Percentiles rank a stretch among this genome's conserved stretches.
phyloP scores from a whole-genome alignment of 768 basidiomycete species.

The Russula emetica region DNA sequence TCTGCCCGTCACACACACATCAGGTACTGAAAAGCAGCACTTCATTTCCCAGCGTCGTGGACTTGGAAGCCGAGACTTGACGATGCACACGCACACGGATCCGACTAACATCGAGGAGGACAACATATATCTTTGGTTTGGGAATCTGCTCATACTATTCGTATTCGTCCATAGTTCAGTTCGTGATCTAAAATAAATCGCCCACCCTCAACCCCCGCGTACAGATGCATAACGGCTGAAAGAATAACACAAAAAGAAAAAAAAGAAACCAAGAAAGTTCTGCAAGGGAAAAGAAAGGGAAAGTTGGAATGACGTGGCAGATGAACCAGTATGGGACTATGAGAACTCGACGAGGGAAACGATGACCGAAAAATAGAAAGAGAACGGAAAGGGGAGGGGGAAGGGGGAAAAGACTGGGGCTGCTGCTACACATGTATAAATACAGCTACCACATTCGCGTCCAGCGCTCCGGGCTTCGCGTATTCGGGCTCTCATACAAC shows the following conservation, averaged over 20 bases:
- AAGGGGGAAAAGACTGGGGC: not conserved
- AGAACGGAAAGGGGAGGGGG: not conserved
- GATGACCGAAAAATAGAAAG: conserved; percentile 2
- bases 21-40: not conserved
- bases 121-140: not conserved
- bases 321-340: not conserved
- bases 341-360: conserved; percentile 4
- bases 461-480: conserved; percentile 52
- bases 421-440: not conserved
- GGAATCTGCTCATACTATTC: not conserved
- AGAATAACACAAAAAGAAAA: not conserved
- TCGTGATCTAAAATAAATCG: conserved; percentile 9
- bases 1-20: not conserved
- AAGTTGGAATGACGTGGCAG: not conserved
- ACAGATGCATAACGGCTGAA: conserved; percentile 1
- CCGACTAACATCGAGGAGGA: not conserved
- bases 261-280: not conserved
- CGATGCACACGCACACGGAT: not conserved
- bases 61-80: conserved; percentile 23
- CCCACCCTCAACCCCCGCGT: not conserved
- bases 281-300: not conserved
- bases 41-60: conserved; percentile 15
- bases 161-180: not conserved
- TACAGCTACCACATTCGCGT: conserved; percentile 32
- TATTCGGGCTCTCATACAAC: conserved; percentile 72